These are phyloP conservation scores for Pseudogymnoascus sp. DNA, from an alignment of 2,329 filamentous ascomycete genomes.

Conservation along the genomic window DNA sequence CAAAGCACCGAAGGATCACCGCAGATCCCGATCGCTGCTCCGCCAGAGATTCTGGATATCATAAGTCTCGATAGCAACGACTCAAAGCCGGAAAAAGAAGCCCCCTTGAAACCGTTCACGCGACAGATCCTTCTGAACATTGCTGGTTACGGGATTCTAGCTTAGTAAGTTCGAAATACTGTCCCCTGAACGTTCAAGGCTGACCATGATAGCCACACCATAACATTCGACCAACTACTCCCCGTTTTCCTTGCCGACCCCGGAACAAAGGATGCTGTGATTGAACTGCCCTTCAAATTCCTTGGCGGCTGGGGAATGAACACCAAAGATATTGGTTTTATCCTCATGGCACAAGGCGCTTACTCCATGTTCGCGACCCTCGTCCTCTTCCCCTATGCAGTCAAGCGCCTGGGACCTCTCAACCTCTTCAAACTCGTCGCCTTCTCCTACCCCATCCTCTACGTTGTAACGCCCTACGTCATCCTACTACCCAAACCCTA, in stretches of 20 bases:
- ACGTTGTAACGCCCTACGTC: conserved; percentile 80
- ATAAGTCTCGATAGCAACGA: conserved; percentile 27
- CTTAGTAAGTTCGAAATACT: conserved; percentile 61
- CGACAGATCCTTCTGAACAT: conserved; percentile 80
- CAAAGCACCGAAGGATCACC: conserved; percentile 50
- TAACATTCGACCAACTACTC: conserved; percentile 89
- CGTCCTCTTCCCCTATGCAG: conserved; percentile 72
- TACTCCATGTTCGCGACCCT: conserved; percentile 79
- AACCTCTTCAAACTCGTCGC: conserved; percentile 75
- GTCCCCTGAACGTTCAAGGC: conserved; percentile 13
- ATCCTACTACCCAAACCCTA: conserved; percentile 67
- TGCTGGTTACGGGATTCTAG: conserved; percentile 80
- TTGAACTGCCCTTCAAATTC: conserved; percentile 72
- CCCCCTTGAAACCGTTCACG: conserved; percentile 61
- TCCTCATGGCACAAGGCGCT: conserved; percentile 79
- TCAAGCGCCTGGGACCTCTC: conserved; percentile 65
- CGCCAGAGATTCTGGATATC: conserved; percentile 32
- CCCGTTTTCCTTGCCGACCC: conserved; percentile 67
- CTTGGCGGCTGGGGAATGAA: conserved; percentile 75
- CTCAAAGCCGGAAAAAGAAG: conserved; percentile 29
- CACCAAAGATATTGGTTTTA: conserved; percentile 75
- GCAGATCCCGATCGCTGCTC: conserved; percentile 33
- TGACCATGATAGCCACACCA: conserved; percentile 64
- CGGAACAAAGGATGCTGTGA: conserved; percentile 39
- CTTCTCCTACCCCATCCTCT: conserved; percentile 76